Evolutionary conservation across 2,329 filamentous ascomycete genomes (phyloP).

Genomic region (Xylogone sp.): DNA sequence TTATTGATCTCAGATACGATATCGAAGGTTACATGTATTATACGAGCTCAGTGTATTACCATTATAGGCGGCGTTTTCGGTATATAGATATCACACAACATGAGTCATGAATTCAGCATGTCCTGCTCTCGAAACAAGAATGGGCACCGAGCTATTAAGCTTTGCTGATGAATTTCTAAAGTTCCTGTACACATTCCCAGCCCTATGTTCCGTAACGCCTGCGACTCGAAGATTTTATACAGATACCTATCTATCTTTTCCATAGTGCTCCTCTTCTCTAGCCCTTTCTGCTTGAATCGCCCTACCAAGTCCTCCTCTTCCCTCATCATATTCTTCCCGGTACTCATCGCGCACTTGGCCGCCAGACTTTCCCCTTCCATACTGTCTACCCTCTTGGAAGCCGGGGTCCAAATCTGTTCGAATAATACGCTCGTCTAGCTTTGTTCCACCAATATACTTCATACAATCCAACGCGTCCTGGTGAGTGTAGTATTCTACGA

Average conservation of each 20-base stretch:
- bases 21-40: constrained; percentile 15
- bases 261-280: constrained; percentile 57
- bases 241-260: constrained; percentile 44
- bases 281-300: constrained; percentile 63
- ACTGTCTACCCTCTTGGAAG: constrained; percentile 93
- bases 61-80: constrained; percentile 24
- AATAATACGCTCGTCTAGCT: constrained; percentile 95
- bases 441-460: constrained; percentile 98
- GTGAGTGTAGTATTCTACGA: constrained; percentile 98
- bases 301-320: constrained; percentile 82
- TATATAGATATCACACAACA: constrained; percentile 15
- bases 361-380: constrained; percentile 90
- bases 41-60: constrained; percentile 12
- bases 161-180: constrained; percentile 1
- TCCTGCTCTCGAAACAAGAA: not conserved
- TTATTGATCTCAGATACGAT: constrained; percentile 52
- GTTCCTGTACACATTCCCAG: constrained; percentile 2
- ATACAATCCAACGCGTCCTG: constrained; percentile 96
- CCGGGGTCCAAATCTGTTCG: constrained; percentile 93
- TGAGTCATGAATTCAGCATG: constrained; percentile 18
- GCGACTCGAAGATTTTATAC: constrained; percentile 3
- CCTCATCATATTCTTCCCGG: constrained; percentile 93
- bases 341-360: constrained; percentile 98
- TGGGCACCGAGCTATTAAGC: not conserved
- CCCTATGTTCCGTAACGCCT: constrained; percentile 19